These are phyloP conservation scores for Rhodosporidiobolus sp. DNA, from an alignment of 768 basidiomycete species.

Conservation along the genomic window DNA sequence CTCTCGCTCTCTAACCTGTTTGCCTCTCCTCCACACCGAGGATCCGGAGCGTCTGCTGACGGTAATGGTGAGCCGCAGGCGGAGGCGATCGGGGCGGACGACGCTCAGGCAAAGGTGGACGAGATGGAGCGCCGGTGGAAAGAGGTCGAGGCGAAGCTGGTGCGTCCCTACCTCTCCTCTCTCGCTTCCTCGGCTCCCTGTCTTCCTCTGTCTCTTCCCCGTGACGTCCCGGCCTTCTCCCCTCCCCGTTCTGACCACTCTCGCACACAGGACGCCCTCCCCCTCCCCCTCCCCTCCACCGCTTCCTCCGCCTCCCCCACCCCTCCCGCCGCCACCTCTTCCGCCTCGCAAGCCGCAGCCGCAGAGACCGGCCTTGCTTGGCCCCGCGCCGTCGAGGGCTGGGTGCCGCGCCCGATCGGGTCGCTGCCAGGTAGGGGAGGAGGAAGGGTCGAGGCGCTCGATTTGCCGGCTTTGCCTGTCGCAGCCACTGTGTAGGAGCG, in stretches of 20 bases:
- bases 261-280: neutral
- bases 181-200: neutral
- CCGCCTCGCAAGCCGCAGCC: neutral
- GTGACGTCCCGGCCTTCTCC: no score
- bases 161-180: neutral
- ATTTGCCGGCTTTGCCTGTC: slow-evolving; percentile 10
- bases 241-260: no score
- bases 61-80: neutral
- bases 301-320: neutral
- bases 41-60: neutral
- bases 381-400: neutral
- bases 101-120: neutral
- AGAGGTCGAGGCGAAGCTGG: slow-evolving; percentile 4
- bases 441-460: slow-evolving; percentile 15
- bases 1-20: neutral
- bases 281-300: neutral
- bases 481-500: no score
- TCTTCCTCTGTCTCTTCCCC: no score
- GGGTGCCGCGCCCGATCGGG: slow-evolving; percentile 26
- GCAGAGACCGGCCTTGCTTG: neutral
- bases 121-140: slow-evolving; percentile 2
- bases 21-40: neutral
- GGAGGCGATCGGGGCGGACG: neutral
- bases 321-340: neutral
- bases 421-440: slow-evolving; percentile 7